These are phyloP conservation scores for Thymus quinquecostatus DNA, from an alignment of 257 asterid genomes.

Conservation along the genomic window DNA sequence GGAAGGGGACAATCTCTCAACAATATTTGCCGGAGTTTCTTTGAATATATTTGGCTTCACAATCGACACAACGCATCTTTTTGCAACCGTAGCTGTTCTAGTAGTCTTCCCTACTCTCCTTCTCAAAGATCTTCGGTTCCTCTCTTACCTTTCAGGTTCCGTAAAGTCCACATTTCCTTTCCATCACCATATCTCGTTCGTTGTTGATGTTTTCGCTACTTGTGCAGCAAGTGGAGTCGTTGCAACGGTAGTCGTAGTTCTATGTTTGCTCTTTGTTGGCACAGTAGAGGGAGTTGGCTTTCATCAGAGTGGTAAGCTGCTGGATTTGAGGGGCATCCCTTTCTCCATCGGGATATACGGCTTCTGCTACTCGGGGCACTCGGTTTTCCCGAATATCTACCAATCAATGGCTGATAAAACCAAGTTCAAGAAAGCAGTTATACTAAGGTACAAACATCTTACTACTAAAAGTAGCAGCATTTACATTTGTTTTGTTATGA, in stretches of 20 bases:
- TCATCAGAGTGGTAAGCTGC: constrained; percentile 51
- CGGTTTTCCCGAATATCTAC: constrained; percentile 93
- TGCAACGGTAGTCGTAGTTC: constrained; percentile 56
- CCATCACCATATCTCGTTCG: background rate
- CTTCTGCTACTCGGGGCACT: constrained; percentile 86
- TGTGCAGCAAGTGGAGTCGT: constrained; percentile 87
- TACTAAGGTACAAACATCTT: constrained; percentile 49
- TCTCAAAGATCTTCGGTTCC: constrained; percentile 74
- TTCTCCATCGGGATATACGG: constrained; percentile 86
- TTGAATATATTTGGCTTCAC: constrained; percentile 52
- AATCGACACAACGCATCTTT: constrained; percentile 69
- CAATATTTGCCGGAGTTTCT: constrained; percentile 68
- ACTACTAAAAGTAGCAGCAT: background rate
- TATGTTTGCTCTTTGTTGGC: constrained; percentile 62
- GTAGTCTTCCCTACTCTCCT: constrained; percentile 82
- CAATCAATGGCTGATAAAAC: constrained; percentile 96
- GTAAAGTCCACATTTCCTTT: background rate
- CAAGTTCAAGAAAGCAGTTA: constrained; percentile 67
- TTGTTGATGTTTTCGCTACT: background rate
- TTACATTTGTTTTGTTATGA: background rate
- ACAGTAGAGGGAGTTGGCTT: constrained; percentile 67
- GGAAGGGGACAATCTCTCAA: constrained; percentile 91
- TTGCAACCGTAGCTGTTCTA: constrained; percentile 54
- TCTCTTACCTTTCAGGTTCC: constrained; percentile 85
- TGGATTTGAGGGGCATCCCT: constrained; percentile 81